A percentile compares a stretch with the other conserved stretches of the same genome.
These are phyloP conservation scores for Phaffia australis DNA, from an alignment of 768 basidiomycete species.

Conservation along the genomic window DNA sequence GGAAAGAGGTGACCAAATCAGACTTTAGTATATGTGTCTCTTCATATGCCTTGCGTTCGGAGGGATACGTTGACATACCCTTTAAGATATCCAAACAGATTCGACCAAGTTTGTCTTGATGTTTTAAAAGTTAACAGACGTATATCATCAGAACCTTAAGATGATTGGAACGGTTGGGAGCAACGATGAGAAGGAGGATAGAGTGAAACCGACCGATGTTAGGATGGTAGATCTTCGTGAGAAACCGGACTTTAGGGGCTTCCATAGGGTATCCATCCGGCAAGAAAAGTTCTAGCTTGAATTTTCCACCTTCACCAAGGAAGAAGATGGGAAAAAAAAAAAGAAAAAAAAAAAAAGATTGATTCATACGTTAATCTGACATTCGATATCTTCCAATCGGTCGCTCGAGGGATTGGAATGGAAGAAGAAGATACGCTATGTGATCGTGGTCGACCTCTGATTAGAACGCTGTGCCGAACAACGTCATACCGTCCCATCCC, in stretches of 20 bases:
- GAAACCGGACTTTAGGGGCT: constrained; percentile 92
- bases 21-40: neutral
- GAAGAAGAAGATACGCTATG: too few relatives aligned
- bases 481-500: too few relatives aligned
- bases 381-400: neutral
- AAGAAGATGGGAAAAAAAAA: neutral
- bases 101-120: constrained; percentile 85
- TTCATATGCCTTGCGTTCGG: neutral
- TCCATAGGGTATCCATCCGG: constrained; percentile 99
- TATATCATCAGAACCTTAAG: neutral
- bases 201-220: constrained; percentile 71
- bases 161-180: neutral
- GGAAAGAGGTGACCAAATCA: neutral
- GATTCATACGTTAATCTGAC: neutral
- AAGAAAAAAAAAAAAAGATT: neutral
- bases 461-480: too few relatives aligned
- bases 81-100: constrained; percentile 98
- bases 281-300: constrained; percentile 92
- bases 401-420: too few relatives aligned
- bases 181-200: neutral
- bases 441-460: too few relatives aligned
- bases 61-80: constrained; percentile 44
- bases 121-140: neutral
- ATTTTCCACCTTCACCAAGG: constrained; percentile 63
- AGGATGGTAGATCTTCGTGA: constrained; percentile 77